phyloP scores from a whole-genome alignment of 768 basidiomycete genomes.

The Rhodotorula toruloides region DNA sequence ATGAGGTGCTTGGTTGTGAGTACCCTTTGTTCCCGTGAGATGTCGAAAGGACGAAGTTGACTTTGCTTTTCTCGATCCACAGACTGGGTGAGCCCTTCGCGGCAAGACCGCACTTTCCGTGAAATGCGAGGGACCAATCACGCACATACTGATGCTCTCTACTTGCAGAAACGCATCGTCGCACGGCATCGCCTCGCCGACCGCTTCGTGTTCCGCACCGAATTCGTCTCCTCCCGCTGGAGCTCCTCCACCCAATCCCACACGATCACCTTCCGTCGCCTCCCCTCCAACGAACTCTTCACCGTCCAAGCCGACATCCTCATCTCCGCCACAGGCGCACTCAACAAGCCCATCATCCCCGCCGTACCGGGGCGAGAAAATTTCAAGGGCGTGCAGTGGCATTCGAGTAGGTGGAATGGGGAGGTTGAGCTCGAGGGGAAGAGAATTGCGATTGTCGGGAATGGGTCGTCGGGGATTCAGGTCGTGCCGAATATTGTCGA shows the following conservation, averaged over 20 bases:
- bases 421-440: conserved; percentile 56
- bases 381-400: conserved; percentile 56
- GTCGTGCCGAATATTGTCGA: conserved; percentile 42
- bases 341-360: conserved; percentile 52
- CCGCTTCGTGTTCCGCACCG: conserved; percentile 51
- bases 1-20: conserved; percentile 22
- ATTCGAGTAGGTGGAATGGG: conserved; percentile 58
- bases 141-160: neutral
- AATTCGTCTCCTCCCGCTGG: conserved; percentile 53
- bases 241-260: conserved; percentile 51
- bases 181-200: conserved; percentile 49
- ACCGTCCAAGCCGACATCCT: conserved; percentile 51
- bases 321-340: conserved; percentile 53
- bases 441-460: conserved; percentile 60
- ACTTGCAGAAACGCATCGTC: conserved; percentile 19
- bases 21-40: neutral
- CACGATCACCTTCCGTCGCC: conserved; percentile 49
- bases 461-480: conserved; percentile 63
- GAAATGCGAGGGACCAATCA: neutral
- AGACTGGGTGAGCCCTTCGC: too few species aligned
- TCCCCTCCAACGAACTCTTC: conserved; percentile 47
- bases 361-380: conserved; percentile 51
- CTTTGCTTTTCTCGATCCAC: too few species aligned
- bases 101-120: neutral
- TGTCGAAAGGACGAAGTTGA: too few species aligned